phyloP scores from a whole-genome alignment of 805 yeast species.

The Diddensiella transvaalensis region DNA sequence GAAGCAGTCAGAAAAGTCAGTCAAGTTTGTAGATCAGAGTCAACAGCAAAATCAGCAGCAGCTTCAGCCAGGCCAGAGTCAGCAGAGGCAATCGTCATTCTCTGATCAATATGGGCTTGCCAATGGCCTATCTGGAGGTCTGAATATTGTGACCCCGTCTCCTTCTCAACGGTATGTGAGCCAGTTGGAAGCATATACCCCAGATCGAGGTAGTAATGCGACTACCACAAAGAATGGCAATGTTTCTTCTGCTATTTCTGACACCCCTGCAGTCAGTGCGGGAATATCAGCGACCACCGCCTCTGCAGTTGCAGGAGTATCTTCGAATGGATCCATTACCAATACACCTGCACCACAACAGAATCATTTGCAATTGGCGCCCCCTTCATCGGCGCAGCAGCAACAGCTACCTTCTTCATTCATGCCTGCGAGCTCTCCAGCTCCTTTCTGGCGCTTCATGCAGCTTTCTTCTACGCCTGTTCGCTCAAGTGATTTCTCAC shows the following conservation, averaged over 20 bases:
- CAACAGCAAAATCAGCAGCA: constrained; percentile 1
- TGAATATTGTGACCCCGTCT: constrained; percentile 12
- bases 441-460: constrained; percentile 82
- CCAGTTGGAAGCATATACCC: constrained; percentile 59
- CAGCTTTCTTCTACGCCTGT: constrained; percentile 48
- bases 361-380: constrained; percentile 34
- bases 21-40: not conserved
- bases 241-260: not conserved
- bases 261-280: not conserved
- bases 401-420: constrained; percentile 39
- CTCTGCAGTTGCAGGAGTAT: not conserved
- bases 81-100: constrained; percentile 2
- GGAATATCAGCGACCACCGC: not conserved
- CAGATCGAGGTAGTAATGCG: constrained; percentile 47
- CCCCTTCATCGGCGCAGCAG: constrained; percentile 35
- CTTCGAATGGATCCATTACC: constrained; percentile 1
- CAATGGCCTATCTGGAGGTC: not conserved
- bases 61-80: constrained; percentile 12
- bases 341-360: constrained; percentile 27
- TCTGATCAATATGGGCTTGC: constrained; percentile 23
- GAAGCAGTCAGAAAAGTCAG: constrained; percentile 3
- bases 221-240: not conserved
- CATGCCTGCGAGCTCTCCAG: constrained; percentile 70
- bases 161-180: constrained; percentile 35
- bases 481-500: constrained; percentile 25